Conservation (phyloP, 805 yeast species). For the Nakazawaea sp. region DNA sequence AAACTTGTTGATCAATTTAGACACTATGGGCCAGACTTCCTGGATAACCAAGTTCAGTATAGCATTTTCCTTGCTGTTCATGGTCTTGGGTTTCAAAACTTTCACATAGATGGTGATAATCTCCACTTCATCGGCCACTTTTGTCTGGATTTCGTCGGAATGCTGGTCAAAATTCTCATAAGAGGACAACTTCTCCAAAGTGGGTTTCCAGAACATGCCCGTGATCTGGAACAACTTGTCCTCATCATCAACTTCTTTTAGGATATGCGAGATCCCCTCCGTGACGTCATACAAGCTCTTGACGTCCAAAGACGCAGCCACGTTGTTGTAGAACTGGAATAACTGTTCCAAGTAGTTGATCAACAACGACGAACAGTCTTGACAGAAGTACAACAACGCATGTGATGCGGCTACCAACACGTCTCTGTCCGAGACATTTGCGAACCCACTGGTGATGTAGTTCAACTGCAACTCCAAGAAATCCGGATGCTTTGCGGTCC, state of each 20-base stretch:
- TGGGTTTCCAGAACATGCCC: slow-evolving; percentile 60
- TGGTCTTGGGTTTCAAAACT: slow-evolving; percentile 43
- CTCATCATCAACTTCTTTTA: slow-evolving; percentile 47
- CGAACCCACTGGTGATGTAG: slow-evolving; percentile 75
- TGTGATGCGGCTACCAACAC: slow-evolving; percentile 84
- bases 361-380: slow-evolving; percentile 72
- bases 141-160: slow-evolving; percentile 30
- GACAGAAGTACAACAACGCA: slow-evolving; percentile 90
- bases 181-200: slow-evolving; percentile 39
- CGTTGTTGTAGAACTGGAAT: slow-evolving; percentile 59
- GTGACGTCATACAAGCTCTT: slow-evolving; percentile 72
- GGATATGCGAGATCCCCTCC: slow-evolving; percentile 84
- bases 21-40: slow-evolving; percentile 51
- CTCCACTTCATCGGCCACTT: slow-evolving; percentile 71
- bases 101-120: slow-evolving; percentile 54
- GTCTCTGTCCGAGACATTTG: slow-evolving; percentile 30
- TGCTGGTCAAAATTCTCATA: slow-evolving; percentile 11
- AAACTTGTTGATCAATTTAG: slow-evolving; percentile 39
- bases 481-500: slow-evolving; percentile 87
- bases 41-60: slow-evolving; percentile 46
- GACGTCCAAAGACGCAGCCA: slow-evolving; percentile 49
- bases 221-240: slow-evolving; percentile 47
- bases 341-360: slow-evolving; percentile 68
- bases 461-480: slow-evolving; percentile 75
- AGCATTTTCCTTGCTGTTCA: slow-evolving; percentile 35